phyloP scores from a whole-genome alignment of 805 yeast genomes.

The Ogataea siamensis region DNA sequence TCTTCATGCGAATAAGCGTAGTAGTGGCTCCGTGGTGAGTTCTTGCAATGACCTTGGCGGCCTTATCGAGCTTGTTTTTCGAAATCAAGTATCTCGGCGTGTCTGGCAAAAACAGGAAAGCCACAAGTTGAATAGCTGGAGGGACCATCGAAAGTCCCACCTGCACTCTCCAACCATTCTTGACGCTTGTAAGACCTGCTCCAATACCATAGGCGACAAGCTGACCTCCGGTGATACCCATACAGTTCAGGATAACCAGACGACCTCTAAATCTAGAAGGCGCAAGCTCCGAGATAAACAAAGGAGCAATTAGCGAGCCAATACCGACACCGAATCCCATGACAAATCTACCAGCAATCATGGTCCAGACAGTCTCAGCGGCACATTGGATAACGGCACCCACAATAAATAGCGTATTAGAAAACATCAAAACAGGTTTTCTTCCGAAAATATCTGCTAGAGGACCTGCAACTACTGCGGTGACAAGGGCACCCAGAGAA shows the following conservation, averaged over 20 bases:
- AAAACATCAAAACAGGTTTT: conserved; percentile 76
- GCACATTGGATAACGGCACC: conserved; percentile 87
- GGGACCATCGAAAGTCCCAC: conserved; percentile 92
- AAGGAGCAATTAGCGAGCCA: conserved; percentile 92
- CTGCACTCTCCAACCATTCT: conserved; percentile 89
- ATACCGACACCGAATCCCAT: conserved; percentile 97
- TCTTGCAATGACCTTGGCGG: conserved; percentile 60
- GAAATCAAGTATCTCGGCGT: conserved; percentile 89
- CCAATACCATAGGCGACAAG: conserved; percentile 91
- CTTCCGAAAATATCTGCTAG: conserved; percentile 84
- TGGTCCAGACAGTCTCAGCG: conserved; percentile 79
- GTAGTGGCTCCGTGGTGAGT: conserved; percentile 65
- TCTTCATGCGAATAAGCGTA: conserved; percentile 60
- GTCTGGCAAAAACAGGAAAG: conserved; percentile 87
- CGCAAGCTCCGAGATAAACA: conserved; percentile 88
- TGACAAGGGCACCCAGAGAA: conserved; percentile 85
- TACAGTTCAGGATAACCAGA: conserved; percentile 79
- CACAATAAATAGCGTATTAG: conserved; percentile 75
- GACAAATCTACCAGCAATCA: conserved; percentile 87
- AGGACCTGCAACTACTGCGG: conserved; percentile 76
- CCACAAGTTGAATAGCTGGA: conserved; percentile 68
- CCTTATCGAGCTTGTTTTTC: conserved; percentile 62
- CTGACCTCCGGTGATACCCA: conserved; percentile 95
- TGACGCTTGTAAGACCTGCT: conserved; percentile 71
- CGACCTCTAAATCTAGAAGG: conserved; percentile 92